Conservation (phyloP, 2,329 filamentous ascomycete genomes). For the Stylonectria norvegica region DNA sequence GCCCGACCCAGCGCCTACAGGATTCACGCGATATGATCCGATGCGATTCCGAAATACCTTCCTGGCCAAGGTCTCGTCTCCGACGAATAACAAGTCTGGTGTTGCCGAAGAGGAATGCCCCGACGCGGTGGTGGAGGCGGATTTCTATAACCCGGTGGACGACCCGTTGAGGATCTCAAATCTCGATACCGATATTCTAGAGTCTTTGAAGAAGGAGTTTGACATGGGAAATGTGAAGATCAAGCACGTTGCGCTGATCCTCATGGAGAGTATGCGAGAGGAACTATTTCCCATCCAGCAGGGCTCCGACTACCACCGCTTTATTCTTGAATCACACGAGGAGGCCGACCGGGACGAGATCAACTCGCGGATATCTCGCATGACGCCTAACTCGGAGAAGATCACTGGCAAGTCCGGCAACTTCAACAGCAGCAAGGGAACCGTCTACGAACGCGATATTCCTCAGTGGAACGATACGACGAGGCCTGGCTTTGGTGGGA, state of each 20-base stretch:
- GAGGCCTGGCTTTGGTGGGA: slow-evolving; percentile 34
- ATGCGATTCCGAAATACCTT: slow-evolving; percentile 21
- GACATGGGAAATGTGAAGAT: slow-evolving; percentile 35
- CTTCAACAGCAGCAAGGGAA: slow-evolving; percentile 23
- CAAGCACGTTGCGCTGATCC: slow-evolving; percentile 42
- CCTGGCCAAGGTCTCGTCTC: slow-evolving; percentile 1
- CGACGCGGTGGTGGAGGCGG: slow-evolving; percentile 24
- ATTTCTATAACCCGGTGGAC: slow-evolving; percentile 34
- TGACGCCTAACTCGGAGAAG: slow-evolving; percentile 26
- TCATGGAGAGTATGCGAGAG: slow-evolving; percentile 43
- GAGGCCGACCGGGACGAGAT: slow-evolving; percentile 31
- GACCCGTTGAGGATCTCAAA: slow-evolving; percentile 44
- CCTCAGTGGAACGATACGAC: slow-evolving; percentile 23
- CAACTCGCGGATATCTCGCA: slow-evolving; percentile 24
- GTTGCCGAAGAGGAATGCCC: slow-evolving; percentile 16
- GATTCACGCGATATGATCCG: slow-evolving; percentile 30
- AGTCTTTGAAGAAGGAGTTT: slow-evolving; percentile 24
- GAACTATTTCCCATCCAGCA: slow-evolving; percentile 45
- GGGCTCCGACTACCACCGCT: no score
- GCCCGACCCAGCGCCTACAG: slow-evolving; percentile 24
- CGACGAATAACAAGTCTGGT: slow-evolving; percentile 10
- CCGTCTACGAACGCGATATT: slow-evolving; percentile 26
- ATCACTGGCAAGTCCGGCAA: slow-evolving; percentile 20
- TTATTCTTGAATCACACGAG: slow-evolving; percentile 30
- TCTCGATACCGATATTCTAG: slow-evolving; percentile 32